phyloP scores from a whole-genome alignment of 495 filamentous ascomycete genomes.

The Tuber brumale region DNA sequence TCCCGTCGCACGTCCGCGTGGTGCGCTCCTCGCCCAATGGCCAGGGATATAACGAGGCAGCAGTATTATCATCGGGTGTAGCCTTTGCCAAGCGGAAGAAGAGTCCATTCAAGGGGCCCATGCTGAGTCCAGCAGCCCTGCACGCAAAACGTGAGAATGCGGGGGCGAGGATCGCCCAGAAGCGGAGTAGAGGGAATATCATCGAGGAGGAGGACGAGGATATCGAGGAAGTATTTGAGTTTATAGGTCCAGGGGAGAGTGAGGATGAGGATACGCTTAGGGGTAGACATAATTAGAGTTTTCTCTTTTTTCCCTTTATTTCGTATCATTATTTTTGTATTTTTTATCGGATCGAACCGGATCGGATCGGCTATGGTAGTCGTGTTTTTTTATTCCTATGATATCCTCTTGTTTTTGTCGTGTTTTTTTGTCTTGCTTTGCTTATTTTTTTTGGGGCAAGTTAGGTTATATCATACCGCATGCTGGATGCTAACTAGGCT shows the following conservation, averaged over 20 bases:
- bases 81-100: constrained; percentile 87
- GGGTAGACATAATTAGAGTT: constrained; percentile 33
- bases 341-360: neutral
- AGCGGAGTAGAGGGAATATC: constrained; percentile 60
- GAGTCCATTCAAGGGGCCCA: constrained; percentile 83
- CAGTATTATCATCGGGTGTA: constrained; percentile 52
- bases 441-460: neutral
- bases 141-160: constrained; percentile 47
- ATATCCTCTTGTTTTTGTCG: neutral
- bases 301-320: neutral
- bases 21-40: constrained; percentile 53
- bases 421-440: neutral
- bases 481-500: neutral
- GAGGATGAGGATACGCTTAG: constrained; percentile 45
- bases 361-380: neutral
- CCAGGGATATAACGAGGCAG: constrained; percentile 45
- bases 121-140: constrained; percentile 47
- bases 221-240: constrained; percentile 51
- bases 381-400: neutral
- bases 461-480: neutral
- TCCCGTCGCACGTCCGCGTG: constrained; percentile 81
- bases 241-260: constrained; percentile 38
- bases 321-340: neutral
- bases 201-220: constrained; percentile 85
- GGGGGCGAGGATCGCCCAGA: constrained; percentile 51